Base-by-base conservation (phyloP, 2,329 filamentous ascomycete species). In the Monosporascus sp. region DNA sequence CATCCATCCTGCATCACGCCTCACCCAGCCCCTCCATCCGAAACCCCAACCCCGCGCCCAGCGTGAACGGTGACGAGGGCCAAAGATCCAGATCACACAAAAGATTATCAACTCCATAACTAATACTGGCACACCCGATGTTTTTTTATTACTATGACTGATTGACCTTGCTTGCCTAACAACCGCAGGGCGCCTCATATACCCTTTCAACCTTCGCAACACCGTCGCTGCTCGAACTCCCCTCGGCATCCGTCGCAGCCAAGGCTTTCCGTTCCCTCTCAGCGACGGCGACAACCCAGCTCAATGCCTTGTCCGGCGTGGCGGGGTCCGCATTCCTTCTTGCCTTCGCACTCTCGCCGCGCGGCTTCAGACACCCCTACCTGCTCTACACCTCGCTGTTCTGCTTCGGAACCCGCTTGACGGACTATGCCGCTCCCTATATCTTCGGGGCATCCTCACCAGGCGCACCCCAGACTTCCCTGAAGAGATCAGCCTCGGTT, bases 381-480 rank as follows among this genome's bases (percentile, higher is more conserved):
- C 84, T 97, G 26, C 72, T 97, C 55, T 97, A 94, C 84, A 91
- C 90, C 15, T 85, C 86, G 3, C 72, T 91, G 26, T 79, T 91
- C 53, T 81, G 85, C 44, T 76, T 79, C 40, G 74, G 88, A 40
- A 83, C 88, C 45, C 78, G 79, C 22, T 74, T 81, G 45, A 77
- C 75, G 43, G 77, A 79, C 52, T 68, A 71, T 24, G 63, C 83
- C 41, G 71, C 78, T 17, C 76, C 79, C 1, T 70, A 71, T 55
- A 62, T 78, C 55, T 69, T 72, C 56, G 60, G 64, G 26, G 49
- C 57, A 26, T 57, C 64, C 43, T 56, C 63, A 9, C 57, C 62
- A 54, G 54, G 70, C 63, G 58, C 63, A 50, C 55, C 63, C 51
- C 53, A 61, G 45, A 57, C 65, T 20, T 50, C 57, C 26, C 59